Evolutionary conservation across 75 land plant genomes (phyloP), one percentile per base, ranked within the genome.

Genomic region (Selaginella moellendorffii): DNA sequence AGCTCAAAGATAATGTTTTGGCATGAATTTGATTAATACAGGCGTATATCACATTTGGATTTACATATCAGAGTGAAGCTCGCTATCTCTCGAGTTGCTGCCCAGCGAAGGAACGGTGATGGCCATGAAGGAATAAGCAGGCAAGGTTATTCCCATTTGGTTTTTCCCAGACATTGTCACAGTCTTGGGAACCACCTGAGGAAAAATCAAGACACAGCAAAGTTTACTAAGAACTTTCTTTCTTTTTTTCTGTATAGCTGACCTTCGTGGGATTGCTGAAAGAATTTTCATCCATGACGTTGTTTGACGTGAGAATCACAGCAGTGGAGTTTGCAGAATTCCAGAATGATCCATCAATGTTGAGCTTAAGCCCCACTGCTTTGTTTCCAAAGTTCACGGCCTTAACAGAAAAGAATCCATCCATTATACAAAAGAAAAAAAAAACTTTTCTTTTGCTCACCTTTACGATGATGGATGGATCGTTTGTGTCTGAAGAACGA

Each of bases 381-480:
- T 25, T 5, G 12, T 28, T 56, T 19, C 62, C 69, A 54, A 67
- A 54, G 26, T 67, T 67, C 9, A 67, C 62, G 2, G 53, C 62
- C 69, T 67, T 29, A 26, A 67, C 27, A 42, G 18, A 30, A 63
- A 29, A 63, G 1, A 65, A 31, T 17, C 36, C 24, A 24, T 25
- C 26, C 59, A 21, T n/a, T 9, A 19, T 52, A 8, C 52, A 58
- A 10, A 26, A 51, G 17, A 63, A 42, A 61, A 56, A 20, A 22
- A 23, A 52, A 26, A 52, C 28, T n/a, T 58, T 14, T 25, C 14
- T 25, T 17, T 26, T 23, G 24, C 67, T 61, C 23, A 81, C 87
- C 84, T 84, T 84, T 63, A 84, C 77, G 73, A 65, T 78, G 8
- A 84, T 29, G 63, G 74, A 83, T 14, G 29, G 53, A 22, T 62